A percentile compares a stretch with the other conserved stretches of the same genome.
These are phyloP conservation scores for Agarophyton chilense DNA, from an alignment of 23 red algal species.

Conservation along the genomic window DNA sequence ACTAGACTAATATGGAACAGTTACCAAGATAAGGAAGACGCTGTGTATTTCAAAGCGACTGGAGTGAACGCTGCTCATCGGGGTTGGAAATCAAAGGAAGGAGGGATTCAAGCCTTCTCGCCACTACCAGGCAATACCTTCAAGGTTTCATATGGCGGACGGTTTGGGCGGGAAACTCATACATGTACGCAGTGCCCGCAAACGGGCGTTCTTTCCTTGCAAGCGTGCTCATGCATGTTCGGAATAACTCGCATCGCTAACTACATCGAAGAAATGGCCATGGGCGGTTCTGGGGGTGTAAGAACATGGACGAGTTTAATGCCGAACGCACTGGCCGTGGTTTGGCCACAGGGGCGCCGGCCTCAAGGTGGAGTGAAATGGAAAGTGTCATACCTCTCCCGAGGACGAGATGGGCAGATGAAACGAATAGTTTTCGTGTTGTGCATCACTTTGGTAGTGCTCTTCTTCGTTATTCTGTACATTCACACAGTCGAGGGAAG, in stretches of 20 bases:
- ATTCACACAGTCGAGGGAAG: conserved; percentile 39
- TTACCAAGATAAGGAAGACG: conserved; percentile 47
- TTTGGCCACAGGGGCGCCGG: conserved; percentile 66
- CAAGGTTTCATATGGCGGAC: conserved; percentile 80
- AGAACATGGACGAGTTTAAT: conserved; percentile 94
- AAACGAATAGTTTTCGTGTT: conserved; percentile 63
- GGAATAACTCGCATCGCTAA: conserved; percentile 91
- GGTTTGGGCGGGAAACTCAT: conserved; percentile 62
- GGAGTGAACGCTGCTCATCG: conserved; percentile 36
- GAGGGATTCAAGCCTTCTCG: conserved; percentile 35
- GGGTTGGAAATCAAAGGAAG: not conserved
- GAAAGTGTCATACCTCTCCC: conserved; percentile 59
- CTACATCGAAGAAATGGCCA: conserved; percentile 91
- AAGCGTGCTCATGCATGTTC: conserved; percentile 87
- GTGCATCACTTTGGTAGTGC: conserved; percentile 47
- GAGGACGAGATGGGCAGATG: conserved; percentile 69
- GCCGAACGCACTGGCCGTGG: conserved; percentile 90
- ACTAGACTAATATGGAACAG: conserved; percentile 83
- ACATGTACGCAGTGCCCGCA: conserved; percentile 93
- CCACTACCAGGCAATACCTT: conserved; percentile 81
- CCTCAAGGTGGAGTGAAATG: conserved; percentile 35
- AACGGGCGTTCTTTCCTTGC: conserved; percentile 61
- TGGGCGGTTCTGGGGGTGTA: conserved; percentile 73
- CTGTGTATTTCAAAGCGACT: conserved; percentile 77
- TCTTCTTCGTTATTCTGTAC: conserved; percentile 57